Conservation (phyloP, 148 eudicot species). For the Polygonum maritimum region DNA sequence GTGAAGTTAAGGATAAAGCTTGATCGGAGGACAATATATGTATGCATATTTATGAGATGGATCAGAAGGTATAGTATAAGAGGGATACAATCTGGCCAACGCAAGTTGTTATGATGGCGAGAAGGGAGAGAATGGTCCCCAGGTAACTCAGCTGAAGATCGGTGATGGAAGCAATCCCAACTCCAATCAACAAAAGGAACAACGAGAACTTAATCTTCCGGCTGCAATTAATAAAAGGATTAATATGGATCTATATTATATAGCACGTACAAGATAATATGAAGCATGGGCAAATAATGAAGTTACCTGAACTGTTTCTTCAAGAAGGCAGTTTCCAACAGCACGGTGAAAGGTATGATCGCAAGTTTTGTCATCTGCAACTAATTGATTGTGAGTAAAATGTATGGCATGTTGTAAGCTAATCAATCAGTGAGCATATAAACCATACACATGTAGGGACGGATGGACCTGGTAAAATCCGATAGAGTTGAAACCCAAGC, state of each 20-base stretch:
- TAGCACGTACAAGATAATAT: no score
- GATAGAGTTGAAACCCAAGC: conserved; percentile 92
- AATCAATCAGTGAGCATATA: not conserved
- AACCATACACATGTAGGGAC: no score
- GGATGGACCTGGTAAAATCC: conserved; percentile 45
- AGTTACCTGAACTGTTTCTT: conserved; percentile 84
- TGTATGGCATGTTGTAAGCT: no score
- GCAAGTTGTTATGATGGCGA: conserved; percentile 81
- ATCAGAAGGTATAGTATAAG: conserved; percentile 10
- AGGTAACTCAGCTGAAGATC: conserved; percentile 86
- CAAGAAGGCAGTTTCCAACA: conserved; percentile 75
- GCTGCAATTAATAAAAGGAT: conserved; percentile 29
- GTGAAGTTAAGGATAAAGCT: not conserved
- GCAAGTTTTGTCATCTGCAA: conserved; percentile 14
- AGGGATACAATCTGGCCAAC: conserved; percentile 90
- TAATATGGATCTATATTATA: no score
- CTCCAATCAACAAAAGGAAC: conserved; percentile 61
- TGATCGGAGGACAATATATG: not conserved
- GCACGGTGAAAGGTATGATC: conserved; percentile 82
- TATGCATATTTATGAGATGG: no score
- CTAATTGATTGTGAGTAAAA: no score
- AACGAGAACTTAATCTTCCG: conserved; percentile 67
- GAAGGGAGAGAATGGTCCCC: conserved; percentile 68
- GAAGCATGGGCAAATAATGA: not conserved
- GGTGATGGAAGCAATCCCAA: conserved; percentile 82